Percentiles rank a stretch among this genome's conserved stretches.
Evolutionary conservation across 768 basidiomycete species (phyloP).

Genomic region (Trichaptum fuscoviolaceum): DNA sequence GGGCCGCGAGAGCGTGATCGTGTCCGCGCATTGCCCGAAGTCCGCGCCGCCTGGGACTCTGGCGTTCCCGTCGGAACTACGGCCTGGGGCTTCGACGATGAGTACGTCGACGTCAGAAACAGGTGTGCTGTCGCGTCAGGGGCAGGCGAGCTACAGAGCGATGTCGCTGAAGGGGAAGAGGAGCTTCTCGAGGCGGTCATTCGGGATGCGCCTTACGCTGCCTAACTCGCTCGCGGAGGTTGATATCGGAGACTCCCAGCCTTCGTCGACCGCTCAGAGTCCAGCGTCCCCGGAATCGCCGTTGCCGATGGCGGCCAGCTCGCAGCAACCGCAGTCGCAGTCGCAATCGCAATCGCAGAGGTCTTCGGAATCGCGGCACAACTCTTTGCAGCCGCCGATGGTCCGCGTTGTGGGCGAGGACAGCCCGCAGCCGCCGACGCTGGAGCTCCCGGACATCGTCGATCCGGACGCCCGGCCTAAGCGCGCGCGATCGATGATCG

Average conservation of each 20-base stretch:
- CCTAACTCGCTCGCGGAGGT: background rate
- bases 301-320: background rate
- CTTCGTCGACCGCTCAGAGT: background rate
- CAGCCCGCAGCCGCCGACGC: constrained; percentile 3
- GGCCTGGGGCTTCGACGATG: background rate
- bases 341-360: background rate
- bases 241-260: background rate
- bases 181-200: background rate
- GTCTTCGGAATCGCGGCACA: background rate
- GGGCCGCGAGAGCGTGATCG: constrained; percentile 65
- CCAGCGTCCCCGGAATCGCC: background rate
- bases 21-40: constrained; percentile 27
- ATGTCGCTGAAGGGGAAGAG: background rate
- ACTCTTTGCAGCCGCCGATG: background rate
- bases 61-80: background rate
- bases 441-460: constrained; percentile 23
- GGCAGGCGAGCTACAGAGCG: background rate
- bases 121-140: background rate
- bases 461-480: constrained; percentile 30
- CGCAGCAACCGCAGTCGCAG: background rate
- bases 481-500: constrained; percentile 50
- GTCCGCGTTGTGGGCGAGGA: background rate
- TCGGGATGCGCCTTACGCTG: background rate
- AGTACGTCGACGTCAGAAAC: background rate
- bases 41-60: background rate